Percentiles rank a stretch among this genome's conserved stretches.
Conservation (phyloP, 2,329 filamentous ascomycete species). For the Exophiala mesophila region DNA sequence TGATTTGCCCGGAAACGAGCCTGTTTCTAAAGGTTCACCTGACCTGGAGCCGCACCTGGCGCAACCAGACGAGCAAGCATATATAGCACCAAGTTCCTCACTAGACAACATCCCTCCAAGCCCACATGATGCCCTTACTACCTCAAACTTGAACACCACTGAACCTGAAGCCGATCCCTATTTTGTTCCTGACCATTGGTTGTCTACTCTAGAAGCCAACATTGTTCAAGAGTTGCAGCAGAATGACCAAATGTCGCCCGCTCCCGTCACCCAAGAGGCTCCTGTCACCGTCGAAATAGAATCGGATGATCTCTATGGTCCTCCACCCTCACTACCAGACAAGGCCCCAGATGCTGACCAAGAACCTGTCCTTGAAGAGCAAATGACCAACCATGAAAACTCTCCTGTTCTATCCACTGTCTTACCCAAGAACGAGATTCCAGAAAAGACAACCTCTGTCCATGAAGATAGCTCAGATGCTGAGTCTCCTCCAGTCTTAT, state of each 20-base stretch:
- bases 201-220: constrained; percentile 9
- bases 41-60: constrained; percentile 3
- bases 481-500: too few relatives aligned
- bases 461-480: too few relatives aligned
- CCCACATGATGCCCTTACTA: background rate
- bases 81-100: background rate
- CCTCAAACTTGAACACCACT: background rate
- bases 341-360: background rate
- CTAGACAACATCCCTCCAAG: background rate
- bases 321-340: constrained; percentile 2
- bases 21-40: background rate
- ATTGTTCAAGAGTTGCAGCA: constrained; percentile 8
- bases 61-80: background rate
- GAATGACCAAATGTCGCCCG: background rate
- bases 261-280: background rate
- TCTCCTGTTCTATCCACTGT: too few relatives aligned
- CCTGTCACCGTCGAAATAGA: background rate
- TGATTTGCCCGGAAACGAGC: background rate
- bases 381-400: too few relatives aligned
- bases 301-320: constrained; percentile 16
- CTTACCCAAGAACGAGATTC: too few relatives aligned
- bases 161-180: background rate
- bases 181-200: constrained; percentile 1
- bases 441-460: too few relatives aligned
- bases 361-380: too few relatives aligned